phyloP scores from a whole-genome alignment of 2,329 filamentous ascomycete genomes.

The Claviceps sp. region DNA sequence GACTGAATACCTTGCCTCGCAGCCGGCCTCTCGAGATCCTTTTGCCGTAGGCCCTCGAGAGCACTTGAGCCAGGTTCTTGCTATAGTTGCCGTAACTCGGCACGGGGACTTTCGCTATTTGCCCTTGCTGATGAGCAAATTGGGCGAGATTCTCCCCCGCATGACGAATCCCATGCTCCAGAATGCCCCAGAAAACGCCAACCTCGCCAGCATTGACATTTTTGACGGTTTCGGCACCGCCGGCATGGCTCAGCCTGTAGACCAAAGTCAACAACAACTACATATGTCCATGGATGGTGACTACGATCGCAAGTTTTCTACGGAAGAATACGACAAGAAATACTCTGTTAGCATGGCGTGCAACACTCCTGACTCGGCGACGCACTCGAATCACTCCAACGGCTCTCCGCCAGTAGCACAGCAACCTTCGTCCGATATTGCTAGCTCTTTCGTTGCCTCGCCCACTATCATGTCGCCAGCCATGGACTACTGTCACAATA shows the following conservation, averaged over 20 bases:
- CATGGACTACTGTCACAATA: slow-evolving; percentile 32
- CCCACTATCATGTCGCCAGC: slow-evolving; percentile 40
- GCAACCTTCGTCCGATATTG: slow-evolving; percentile 22
- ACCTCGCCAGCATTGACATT: slow-evolving; percentile 43
- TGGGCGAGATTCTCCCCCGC: slow-evolving; percentile 55
- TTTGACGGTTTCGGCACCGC: slow-evolving; percentile 54
- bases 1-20: slow-evolving; percentile 57
- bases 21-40: slow-evolving; percentile 44
- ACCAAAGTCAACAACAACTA: slow-evolving; percentile 15
- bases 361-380: slow-evolving; percentile 20
- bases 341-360: slow-evolving; percentile 22
- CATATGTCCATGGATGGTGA: slow-evolving; percentile 33
- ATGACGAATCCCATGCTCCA: slow-evolving; percentile 47
- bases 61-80: slow-evolving; percentile 56
- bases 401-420: slow-evolving; percentile 16
- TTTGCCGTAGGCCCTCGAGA: slow-evolving; percentile 58
- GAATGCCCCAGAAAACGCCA: slow-evolving; percentile 40
- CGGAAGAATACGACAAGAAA: slow-evolving; percentile 29
- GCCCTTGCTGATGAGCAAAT: slow-evolving; percentile 62
- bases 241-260: slow-evolving; percentile 42
- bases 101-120: slow-evolving; percentile 64
- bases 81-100: slow-evolving; percentile 56
- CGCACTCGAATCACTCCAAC: slow-evolving; percentile 18
- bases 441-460: slow-evolving; percentile 38
- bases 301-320: slow-evolving; percentile 31